Evolutionary conservation across 2,329 filamentous ascomycete genomes (phyloP), one percentile per base, ranked within the genome.

Genomic region (Hymenoscyphus linearis): DNA sequence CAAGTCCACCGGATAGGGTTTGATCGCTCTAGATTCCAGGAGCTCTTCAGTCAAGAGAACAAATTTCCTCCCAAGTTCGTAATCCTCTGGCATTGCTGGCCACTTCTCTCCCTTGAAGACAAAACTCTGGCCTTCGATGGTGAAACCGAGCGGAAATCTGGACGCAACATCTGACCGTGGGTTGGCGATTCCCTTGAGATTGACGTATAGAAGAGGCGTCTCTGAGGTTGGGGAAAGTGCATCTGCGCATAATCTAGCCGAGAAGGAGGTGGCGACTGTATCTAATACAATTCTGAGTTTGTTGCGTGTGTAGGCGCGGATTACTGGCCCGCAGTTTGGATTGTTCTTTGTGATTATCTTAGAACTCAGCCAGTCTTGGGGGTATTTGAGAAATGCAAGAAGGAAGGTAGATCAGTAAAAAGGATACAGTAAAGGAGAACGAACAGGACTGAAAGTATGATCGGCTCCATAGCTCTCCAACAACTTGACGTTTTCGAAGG

Each of bases 361-460:
- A n/a, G 14, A n/a, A n/a, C n/a, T n/a, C 16, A 22, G 26, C 12
- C 22, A 25, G 13, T 36, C 27, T 47, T 34, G 22, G 3, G 12
- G 10, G 44, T 27, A n/a, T 16, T 7, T 9, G 14, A 7, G 16
- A 52, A n/a, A 9, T n/a, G n/a, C n/a, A n/a, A n/a, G n/a, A n/a
- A n/a, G n/a, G n/a, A n/a, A n/a, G n/a, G n/a, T n/a, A n/a, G n/a
- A n/a, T n/a, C n/a, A n/a, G n/a, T n/a, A n/a, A n/a, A n/a, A n/a
- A n/a, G n/a, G n/a, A n/a, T n/a, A n/a, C n/a, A n/a, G 34, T 18
- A 16, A 47, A 13, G 40, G 27, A 22, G 36, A 7, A 58, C 57
- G 18, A 59, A 66, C 64, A 73, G 83, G 83, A 67, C 82, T 77
- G 65, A 82, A 80, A 3, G 76, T 75, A 26, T 75, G 71, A 60